phyloP scores from a whole-genome alignment of 1,284 basidiomycete genomes.

The Leccinum pachyderme region DNA sequence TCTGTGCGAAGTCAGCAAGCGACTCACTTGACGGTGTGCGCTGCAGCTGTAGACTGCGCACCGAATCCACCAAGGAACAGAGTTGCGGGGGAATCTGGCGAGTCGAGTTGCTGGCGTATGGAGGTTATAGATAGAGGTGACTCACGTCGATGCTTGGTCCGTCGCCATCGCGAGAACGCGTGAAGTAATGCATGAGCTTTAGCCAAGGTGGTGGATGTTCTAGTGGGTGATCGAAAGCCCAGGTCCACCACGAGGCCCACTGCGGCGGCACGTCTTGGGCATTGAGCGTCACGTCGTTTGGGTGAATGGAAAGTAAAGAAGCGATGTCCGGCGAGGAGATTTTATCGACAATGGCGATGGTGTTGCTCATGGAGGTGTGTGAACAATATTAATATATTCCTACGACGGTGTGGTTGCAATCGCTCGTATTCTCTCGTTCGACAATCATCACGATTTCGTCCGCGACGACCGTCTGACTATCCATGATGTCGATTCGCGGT shows the following conservation, averaged over 20 bases:
- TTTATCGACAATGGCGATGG: slow-evolving; percentile 14
- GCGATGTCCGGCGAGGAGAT: slow-evolving; percentile 19
- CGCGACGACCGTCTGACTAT: slow-evolving; percentile 42
- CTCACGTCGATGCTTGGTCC: slow-evolving; percentile 16
- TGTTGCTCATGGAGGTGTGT: neutral
- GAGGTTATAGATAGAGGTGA: neutral
- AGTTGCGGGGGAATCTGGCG: slow-evolving; percentile 30
- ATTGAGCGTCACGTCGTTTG: slow-evolving; percentile 25
- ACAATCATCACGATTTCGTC: slow-evolving; percentile 39
- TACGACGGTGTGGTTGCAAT: no score
- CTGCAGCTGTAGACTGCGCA: slow-evolving; percentile 29
- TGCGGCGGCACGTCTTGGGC: slow-evolving; percentile 9
- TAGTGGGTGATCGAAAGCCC: slow-evolving; percentile 19
- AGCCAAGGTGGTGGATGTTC: slow-evolving; percentile 24
- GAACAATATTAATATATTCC: neutral
- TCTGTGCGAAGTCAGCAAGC: neutral
- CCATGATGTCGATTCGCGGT: neutral
- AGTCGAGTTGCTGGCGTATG: neutral
- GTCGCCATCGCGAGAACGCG: slow-evolving; percentile 15
- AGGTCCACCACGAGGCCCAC: slow-evolving; percentile 33
- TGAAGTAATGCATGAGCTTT: slow-evolving; percentile 26
- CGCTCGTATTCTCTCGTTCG: neutral
- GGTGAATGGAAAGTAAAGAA: slow-evolving; percentile 28
- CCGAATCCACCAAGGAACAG: slow-evolving; percentile 21
- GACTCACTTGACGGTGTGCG: slow-evolving; percentile 20